Evolutionary conservation across 2,329 filamentous ascomycete species (phyloP), one percentile per base, ranked within the genome.

Genomic region (Neonectria magnoliae): DNA sequence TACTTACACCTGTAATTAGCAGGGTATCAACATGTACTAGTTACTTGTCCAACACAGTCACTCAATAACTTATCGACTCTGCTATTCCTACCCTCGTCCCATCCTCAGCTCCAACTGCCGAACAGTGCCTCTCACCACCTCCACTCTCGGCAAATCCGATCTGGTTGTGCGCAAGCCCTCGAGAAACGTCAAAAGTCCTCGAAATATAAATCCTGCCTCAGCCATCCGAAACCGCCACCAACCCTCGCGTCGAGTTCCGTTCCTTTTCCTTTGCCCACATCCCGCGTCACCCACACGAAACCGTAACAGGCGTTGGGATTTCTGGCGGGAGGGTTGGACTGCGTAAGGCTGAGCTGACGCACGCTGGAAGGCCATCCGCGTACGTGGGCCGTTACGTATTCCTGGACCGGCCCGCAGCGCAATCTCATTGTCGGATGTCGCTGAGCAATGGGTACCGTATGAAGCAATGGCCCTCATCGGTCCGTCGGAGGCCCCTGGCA

Each of bases 321-420:
- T 36, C 33, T 36, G 1, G 36, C 20, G 33, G 41, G 48, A 3
- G 36, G 36, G 42, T 27, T 38, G 42, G 52, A 55, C 55, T 55
- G 60, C 50, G 33, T 57, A 53, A 65, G 62, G 58, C 53, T 62
- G 53, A 62, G 53, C 57, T 65, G 52, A 65, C 62, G 62, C 57
- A 54, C 42, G 27, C 47, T 31, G 27, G n/a, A 42, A 42, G 10
- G 27, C 25, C 25, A 45, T 56, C 45, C 41, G 62, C 47, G 48
- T 65, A 65, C 62, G 53, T 54, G 57, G 27, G 20, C 42, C 22
- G 50, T 59, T 63, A 50, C 60, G 60, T 63, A 50, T 50, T 50
- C 60, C 31, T 41, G 29, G 22, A 18, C 38, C 8, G n/a, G n/a
- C 7, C 27, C n/a, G 14, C 48, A 11, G 48, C 48, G 53, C 31